phyloP scores from a whole-genome alignment of 2,329 filamentous ascomycete species.

The Aureobasidium zeae region DNA sequence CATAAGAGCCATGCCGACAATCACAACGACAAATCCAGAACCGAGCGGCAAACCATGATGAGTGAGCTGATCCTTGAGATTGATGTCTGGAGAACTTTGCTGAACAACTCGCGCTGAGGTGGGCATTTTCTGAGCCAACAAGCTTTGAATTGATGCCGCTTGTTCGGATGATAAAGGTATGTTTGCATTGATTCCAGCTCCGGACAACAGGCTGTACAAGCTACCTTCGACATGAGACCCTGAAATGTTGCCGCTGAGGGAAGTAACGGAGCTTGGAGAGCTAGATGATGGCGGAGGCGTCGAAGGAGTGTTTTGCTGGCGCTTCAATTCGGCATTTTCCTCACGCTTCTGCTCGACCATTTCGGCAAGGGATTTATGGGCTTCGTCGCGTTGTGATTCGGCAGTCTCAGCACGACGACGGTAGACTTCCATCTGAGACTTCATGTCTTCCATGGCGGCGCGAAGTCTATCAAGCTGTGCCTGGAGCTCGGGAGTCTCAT shows the following conservation, averaged over 20 bases:
- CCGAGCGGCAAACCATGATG: conserved; percentile 10
- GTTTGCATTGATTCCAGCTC: conserved; percentile 8
- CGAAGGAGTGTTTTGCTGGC: not conserved
- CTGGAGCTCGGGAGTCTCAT: conserved; percentile 45
- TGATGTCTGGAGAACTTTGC: not conserved
- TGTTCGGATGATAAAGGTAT: conserved; percentile 9
- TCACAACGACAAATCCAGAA: conserved; percentile 6
- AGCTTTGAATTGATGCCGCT: conserved; percentile 5
- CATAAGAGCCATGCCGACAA: conserved; percentile 13
- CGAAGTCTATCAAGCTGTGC: conserved; percentile 67
- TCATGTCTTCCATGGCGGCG: conserved; percentile 70
- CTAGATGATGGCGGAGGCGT: not conserved
- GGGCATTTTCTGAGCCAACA: conserved; percentile 8
- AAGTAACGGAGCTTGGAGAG: not conserved
- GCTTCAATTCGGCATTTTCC: conserved; percentile 11
- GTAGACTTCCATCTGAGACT: conserved; percentile 68
- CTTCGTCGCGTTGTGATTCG: conserved; percentile 64
- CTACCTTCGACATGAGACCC: conserved; percentile 1
- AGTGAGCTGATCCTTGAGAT: conserved; percentile 5
- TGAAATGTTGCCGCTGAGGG: not conserved
- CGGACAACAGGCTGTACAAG: conserved; percentile 4
- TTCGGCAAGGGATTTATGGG: conserved; percentile 67
- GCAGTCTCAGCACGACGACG: conserved; percentile 66
- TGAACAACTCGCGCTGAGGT: not conserved
- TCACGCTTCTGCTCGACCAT: conserved; percentile 74